phyloP scores from a whole-genome alignment of 2,329 filamentous ascomycete species.

The Clathrospora elynae region DNA sequence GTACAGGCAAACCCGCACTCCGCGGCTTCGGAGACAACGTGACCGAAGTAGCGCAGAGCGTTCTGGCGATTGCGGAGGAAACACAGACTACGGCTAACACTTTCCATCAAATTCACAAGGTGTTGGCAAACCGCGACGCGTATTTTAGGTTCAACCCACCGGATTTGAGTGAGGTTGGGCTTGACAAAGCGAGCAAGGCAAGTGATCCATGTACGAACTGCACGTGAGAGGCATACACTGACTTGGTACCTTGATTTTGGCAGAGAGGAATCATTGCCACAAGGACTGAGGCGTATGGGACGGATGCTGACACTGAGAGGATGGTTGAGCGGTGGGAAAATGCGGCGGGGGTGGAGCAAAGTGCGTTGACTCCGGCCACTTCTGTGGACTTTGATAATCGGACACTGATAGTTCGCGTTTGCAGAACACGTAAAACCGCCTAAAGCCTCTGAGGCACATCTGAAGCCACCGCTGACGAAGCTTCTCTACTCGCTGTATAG shows the following conservation, averaged over 20 bases:
- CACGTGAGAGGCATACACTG: too few species aligned
- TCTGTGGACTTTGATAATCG: slow-evolving; percentile 4
- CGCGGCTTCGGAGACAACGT: slow-evolving; percentile 9
- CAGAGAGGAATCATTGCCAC: slow-evolving; percentile 5
- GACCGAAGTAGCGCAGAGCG: slow-evolving; percentile 7
- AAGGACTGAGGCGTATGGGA: slow-evolving; percentile 4
- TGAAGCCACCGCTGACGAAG: slow-evolving; percentile 3
- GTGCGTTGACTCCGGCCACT: slow-evolving; percentile 9
- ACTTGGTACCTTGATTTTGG: too few species aligned
- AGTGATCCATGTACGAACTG: too few species aligned
- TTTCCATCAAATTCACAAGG: slow-evolving; percentile 1
- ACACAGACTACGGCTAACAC: slow-evolving; percentile 14
- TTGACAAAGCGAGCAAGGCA: slow-evolving; percentile 12
- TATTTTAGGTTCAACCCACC: slow-evolving; percentile 13
- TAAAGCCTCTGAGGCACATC: background rate
- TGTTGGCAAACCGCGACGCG: slow-evolving; percentile 1
- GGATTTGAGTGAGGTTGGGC: slow-evolving; percentile 5
- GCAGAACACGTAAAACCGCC: background rate
- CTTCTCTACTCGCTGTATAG: slow-evolving; percentile 14
- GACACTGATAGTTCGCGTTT: background rate
- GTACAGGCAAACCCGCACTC: slow-evolving; percentile 8
- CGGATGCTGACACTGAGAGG: background rate
- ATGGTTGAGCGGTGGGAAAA: slow-evolving; percentile 2
- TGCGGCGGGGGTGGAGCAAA: slow-evolving; percentile 9
- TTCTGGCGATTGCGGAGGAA: slow-evolving; percentile 12